Conservation (phyloP, 1,139 yeast species). For the Lodderomyces theae region DNA sequence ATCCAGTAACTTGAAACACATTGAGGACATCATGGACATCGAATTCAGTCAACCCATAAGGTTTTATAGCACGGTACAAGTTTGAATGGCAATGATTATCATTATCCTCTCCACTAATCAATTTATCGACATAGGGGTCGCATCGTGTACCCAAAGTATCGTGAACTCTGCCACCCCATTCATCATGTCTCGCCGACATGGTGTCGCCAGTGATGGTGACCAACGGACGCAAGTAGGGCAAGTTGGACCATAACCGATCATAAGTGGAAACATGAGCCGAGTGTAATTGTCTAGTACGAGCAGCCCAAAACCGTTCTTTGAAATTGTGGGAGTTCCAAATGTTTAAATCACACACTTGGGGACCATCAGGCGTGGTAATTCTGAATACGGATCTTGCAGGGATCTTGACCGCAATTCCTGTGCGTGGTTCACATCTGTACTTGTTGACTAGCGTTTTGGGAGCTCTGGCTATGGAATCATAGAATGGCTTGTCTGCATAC, state of each 20-base stretch:
- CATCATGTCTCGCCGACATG: constrained; percentile 53
- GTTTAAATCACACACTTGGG: constrained; percentile 69
- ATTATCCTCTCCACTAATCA: constrained; percentile 61
- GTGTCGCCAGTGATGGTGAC: constrained; percentile 64
- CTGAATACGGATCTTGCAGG: constrained; percentile 59
- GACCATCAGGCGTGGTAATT: constrained; percentile 63
- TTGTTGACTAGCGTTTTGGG: constrained; percentile 35
- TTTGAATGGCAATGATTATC: constrained; percentile 69
- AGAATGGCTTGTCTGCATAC: constrained; percentile 48
- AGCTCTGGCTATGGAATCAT: constrained; percentile 43
- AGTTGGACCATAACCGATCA: constrained; percentile 63
- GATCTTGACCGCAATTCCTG: constrained; percentile 60
- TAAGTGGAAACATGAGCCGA: constrained; percentile 62
- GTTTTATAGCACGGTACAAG: constrained; percentile 55
- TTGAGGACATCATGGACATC: constrained; percentile 70
- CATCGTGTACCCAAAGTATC: constrained; percentile 68
- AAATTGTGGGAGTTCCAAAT: constrained; percentile 62
- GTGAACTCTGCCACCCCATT: constrained; percentile 65
- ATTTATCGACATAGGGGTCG: constrained; percentile 65
- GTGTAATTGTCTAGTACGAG: constrained; percentile 64
- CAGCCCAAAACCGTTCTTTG: constrained; percentile 67
- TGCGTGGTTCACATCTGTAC: constrained; percentile 48
- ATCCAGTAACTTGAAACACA: constrained; percentile 69
- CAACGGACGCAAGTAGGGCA: constrained; percentile 62
- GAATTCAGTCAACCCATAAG: constrained; percentile 59